Conservation (phyloP, 2,329 filamentous ascomycete species). For the Bipolaris gigantea region DNA sequence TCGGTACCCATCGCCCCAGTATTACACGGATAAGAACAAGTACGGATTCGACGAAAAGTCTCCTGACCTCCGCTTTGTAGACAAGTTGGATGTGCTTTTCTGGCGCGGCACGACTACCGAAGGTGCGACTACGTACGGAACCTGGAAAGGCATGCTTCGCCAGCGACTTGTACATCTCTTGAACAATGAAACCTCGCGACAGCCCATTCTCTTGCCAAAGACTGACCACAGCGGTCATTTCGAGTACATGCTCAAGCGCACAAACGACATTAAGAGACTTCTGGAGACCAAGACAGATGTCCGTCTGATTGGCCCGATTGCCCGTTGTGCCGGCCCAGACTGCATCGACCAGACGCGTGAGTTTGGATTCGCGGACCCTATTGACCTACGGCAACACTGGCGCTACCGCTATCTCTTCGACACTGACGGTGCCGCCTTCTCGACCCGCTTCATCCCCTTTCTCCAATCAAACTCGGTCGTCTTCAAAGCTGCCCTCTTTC, state of each 20-base stretch:
- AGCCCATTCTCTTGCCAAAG: constrained; percentile 39
- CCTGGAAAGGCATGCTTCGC: constrained; percentile 68
- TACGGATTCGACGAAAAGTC: constrained; percentile 55
- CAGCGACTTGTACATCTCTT: constrained; percentile 71
- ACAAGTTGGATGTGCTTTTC: constrained; percentile 68
- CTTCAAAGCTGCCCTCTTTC: constrained; percentile 71
- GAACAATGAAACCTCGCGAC: constrained; percentile 37
- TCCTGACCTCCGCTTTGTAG: constrained; percentile 58
- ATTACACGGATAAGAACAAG: constrained; percentile 61
- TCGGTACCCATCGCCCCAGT: constrained; percentile 68
- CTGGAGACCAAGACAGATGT: constrained; percentile 57
- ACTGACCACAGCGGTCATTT: constrained; percentile 58
- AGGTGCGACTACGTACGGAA: constrained; percentile 54
- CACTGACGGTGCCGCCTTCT: constrained; percentile 69
- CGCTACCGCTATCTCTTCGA: constrained; percentile 72
- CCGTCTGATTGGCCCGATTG: constrained; percentile 61
- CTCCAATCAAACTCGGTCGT: constrained; percentile 69
- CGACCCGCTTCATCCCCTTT: constrained; percentile 65
- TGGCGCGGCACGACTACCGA: constrained; percentile 72
- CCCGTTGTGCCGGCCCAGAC: constrained; percentile 58
- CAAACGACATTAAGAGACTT: constrained; percentile 57
- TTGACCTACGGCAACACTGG: constrained; percentile 62
- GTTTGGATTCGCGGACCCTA: constrained; percentile 51
- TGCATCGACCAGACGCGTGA: constrained; percentile 58
- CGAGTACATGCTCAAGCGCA: constrained; percentile 59